Conservation (phyloP, 2,329 filamentous ascomycete genomes). For the Periconia sp. region DNA sequence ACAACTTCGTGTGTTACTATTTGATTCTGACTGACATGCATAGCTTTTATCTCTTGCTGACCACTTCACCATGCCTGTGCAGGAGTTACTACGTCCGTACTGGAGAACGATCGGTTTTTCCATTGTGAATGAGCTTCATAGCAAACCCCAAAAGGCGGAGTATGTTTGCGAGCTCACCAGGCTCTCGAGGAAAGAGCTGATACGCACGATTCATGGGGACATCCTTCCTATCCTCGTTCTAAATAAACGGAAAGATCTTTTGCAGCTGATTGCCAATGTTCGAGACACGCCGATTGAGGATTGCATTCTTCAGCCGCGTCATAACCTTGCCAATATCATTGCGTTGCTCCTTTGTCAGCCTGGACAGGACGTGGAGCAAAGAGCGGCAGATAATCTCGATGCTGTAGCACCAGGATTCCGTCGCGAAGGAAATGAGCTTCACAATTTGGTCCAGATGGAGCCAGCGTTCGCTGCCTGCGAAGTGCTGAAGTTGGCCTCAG, state of each 20-base stretch:
- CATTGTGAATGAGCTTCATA: slow-evolving; percentile 80
- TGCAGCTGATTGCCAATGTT: slow-evolving; percentile 80
- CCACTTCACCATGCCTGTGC: slow-evolving; percentile 65
- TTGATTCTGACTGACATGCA: slow-evolving; percentile 8
- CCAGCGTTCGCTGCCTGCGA: slow-evolving; percentile 79
- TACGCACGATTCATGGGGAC: slow-evolving; percentile 77
- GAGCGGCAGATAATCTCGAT: slow-evolving; percentile 71
- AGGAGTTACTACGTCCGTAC: slow-evolving; percentile 80
- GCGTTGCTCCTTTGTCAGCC: slow-evolving; percentile 64
- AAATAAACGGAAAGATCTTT: slow-evolving; percentile 75
- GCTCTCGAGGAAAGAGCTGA: slow-evolving; percentile 74
- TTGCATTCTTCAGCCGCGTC: slow-evolving; percentile 61
- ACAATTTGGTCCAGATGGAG: slow-evolving; percentile 74
- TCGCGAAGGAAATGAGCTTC: slow-evolving; percentile 63
- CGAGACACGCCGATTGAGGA: slow-evolving; percentile 64
- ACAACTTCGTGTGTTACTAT: too few relatives aligned
- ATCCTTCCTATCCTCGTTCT: slow-evolving; percentile 88
- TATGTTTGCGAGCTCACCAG: slow-evolving; percentile 81
- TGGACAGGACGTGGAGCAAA: slow-evolving; percentile 69
- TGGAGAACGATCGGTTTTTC: slow-evolving; percentile 86
- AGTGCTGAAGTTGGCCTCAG: slow-evolving; percentile 79
- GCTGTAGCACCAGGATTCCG: slow-evolving; percentile 75
- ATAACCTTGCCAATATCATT: slow-evolving; percentile 65
- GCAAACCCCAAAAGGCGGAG: slow-evolving; percentile 80
- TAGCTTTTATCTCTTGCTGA: slow-evolving; percentile 75